Evolutionary conservation across 2,329 filamentous ascomycete genomes (phyloP).

Genomic region (Neophaeococcomyces aloes): DNA sequence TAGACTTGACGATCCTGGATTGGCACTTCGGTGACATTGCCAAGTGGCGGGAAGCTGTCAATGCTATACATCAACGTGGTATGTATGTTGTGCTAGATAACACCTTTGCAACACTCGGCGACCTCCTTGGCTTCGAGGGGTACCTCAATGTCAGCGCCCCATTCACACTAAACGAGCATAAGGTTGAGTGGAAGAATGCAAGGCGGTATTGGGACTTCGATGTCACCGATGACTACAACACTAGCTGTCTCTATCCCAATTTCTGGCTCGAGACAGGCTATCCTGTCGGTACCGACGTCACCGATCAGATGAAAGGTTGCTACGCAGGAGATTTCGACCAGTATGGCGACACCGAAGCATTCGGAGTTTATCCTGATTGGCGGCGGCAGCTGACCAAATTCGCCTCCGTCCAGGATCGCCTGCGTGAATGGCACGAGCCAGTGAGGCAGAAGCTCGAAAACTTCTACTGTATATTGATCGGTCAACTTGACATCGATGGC

Average conservation of each 20-base stretch:
- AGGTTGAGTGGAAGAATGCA: conserved; percentile 46
- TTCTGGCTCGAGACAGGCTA: conserved; percentile 52
- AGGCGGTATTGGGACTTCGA: conserved; percentile 50
- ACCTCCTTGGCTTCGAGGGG: conserved; percentile 53
- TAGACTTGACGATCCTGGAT: conserved; percentile 55
- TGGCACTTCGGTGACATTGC: conserved; percentile 51
- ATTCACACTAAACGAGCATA: conserved; percentile 46
- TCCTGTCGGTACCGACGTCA: conserved; percentile 39
- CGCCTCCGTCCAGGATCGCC: conserved; percentile 55
- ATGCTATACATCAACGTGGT: conserved; percentile 49
- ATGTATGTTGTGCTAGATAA: conserved; percentile 61
- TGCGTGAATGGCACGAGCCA: conserved; percentile 52
- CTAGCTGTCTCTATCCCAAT: conserved; percentile 47
- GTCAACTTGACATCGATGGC: conserved; percentile 55
- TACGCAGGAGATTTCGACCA: conserved; percentile 56
- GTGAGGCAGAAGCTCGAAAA: conserved; percentile 48
- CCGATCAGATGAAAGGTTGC: conserved; percentile 42
- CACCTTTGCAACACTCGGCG: conserved; percentile 54
- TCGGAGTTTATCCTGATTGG: conserved; percentile 54
- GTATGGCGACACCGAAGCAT: conserved; percentile 54
- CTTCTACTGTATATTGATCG: conserved; percentile 54
- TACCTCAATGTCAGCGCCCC: conserved; percentile 49
- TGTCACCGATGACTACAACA: conserved; percentile 43
- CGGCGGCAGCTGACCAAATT: conserved; percentile 56
- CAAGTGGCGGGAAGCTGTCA: conserved; percentile 47